A percentile compares a stretch with the other conserved stretches of the same genome.
phyloP scores from a whole-genome alignment of 176 grass and related monocot species.

The Hyparrhenia diplandra region DNA sequence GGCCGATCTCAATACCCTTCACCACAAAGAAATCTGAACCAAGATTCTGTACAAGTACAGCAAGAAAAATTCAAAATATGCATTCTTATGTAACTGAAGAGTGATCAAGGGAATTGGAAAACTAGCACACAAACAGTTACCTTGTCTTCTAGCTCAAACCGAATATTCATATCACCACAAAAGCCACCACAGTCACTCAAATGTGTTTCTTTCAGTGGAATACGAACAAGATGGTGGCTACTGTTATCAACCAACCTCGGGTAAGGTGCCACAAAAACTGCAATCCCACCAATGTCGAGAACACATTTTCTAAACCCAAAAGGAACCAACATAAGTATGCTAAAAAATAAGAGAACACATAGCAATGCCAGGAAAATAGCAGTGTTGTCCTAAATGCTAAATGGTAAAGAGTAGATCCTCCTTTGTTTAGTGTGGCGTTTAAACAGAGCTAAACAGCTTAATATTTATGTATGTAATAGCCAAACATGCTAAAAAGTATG shows the following conservation, averaged over 20 bases:
- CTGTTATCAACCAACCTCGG: conserved; percentile 43
- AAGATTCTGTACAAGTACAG: conserved; percentile 49
- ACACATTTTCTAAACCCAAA: conserved; percentile 76
- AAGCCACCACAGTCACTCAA: conserved; percentile 88
- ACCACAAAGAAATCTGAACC: conserved; percentile 90
- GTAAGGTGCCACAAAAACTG: conserved; percentile 85
- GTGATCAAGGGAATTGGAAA: not conserved
- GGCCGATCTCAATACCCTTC: conserved; percentile 81
- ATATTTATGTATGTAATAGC: not conserved
- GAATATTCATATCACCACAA: conserved; percentile 79
- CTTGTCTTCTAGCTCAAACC: conserved; percentile 86
- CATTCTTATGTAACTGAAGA: conserved; percentile 13
- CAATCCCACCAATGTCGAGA: conserved; percentile 83
- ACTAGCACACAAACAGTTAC: conserved; percentile 35
- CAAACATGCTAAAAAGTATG: not conserved
- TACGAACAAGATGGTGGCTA: conserved; percentile 75
- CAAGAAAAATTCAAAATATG: conserved; percentile 23
- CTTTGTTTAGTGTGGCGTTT: too few species aligned
- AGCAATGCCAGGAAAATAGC: not conserved
- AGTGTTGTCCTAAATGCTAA: too few species aligned
- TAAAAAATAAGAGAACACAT: not conserved
- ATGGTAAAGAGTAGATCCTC: not conserved
- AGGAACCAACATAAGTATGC: conserved; percentile 21
- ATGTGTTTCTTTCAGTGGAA: conserved; percentile 92
- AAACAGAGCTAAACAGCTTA: too few species aligned